Conservation (phyloP, 331 rosid species). For the Quercus phellos region DNA sequence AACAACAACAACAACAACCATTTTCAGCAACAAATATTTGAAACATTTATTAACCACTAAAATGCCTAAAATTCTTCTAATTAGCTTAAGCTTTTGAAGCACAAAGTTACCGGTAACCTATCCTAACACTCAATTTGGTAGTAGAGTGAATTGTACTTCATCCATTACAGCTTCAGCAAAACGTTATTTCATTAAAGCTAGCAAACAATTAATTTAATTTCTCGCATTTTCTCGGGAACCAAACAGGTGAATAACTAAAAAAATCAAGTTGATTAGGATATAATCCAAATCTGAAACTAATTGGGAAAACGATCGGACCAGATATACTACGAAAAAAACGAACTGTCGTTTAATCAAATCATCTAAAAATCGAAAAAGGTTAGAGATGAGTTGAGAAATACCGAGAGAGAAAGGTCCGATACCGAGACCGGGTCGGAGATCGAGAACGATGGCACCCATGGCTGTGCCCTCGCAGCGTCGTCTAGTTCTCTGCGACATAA, state of each 20-base stretch:
- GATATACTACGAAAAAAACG: neutral
- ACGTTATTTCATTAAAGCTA: neutral
- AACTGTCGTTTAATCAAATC: neutral
- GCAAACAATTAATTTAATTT: neutral
- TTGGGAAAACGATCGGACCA: neutral
- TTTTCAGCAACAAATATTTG: neutral
- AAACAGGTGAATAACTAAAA: neutral
- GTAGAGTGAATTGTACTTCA: neutral
- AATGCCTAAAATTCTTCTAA: slow-evolving; percentile 10
- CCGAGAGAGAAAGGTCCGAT: slow-evolving; percentile 89
- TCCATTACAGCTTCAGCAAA: neutral
- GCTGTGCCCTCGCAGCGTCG: slow-evolving; percentile 98
- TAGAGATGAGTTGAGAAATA: slow-evolving; percentile 9
- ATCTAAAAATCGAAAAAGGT: no score
- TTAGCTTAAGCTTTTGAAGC: neutral
- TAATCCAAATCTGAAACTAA: neutral
- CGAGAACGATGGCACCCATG: slow-evolving; percentile 97
- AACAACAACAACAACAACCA: neutral
- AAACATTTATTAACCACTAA: no score
- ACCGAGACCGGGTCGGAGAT: slow-evolving; percentile 87
- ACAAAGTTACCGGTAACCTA: neutral
- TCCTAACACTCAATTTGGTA: neutral
- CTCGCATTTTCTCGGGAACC: neutral
- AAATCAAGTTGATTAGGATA: neutral
- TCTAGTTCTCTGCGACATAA: slow-evolving; percentile 70